Base-by-base conservation (phyloP, 345 rosid species). In the Psidium friedrichsthalianum region DNA sequence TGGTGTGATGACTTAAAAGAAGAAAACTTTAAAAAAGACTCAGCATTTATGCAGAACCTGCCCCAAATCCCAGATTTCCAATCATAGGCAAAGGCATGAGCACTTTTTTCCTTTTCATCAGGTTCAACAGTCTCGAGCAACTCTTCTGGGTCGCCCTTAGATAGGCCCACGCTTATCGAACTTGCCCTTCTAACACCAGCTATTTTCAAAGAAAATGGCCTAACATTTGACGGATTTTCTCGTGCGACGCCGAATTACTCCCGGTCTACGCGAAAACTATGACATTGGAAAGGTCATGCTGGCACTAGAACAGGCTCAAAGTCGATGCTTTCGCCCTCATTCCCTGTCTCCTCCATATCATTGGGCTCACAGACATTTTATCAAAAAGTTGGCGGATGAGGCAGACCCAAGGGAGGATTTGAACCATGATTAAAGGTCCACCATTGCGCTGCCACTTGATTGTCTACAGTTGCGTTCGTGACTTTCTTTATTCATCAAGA, bases 391-490 rank as follows among this genome's bases (percentile, higher is more conserved):
- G 80, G 80, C 8, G 80, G 80, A 69, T 69, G 80, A 36, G 80
- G 47, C 47, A 69, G 80, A 69, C 80, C 80, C 80, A 32, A 11
- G 25, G 44, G 51, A 51, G 40, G 84, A 58, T 56, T 69, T 57
- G 61, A 54, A 56, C 56, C 81, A 84, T 84, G 86, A 84, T 84
- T 69, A 44, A 74, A 84, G 86, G 44, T 84, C 86, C 86, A 84
- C 86, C 82, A 74, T 84, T 20, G 22, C 51, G 15, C 82, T 51
- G 51, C 52, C n/a, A 69, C 86, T 69, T 69, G 86, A 84, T 84
- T 84, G 86, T 51, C 82, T 56, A 84, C 86, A 84, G 58, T 84
- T 49, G 74, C 36, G 85, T 58, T 84, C 52, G 40, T 58, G 85
- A 57, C 53, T 47, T 47, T 51, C 85, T 57, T 49, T 55, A 84